phyloP scores from a whole-genome alignment of 2,329 filamentous ascomycete genomes.

The Trichophyton rubrum region DNA sequence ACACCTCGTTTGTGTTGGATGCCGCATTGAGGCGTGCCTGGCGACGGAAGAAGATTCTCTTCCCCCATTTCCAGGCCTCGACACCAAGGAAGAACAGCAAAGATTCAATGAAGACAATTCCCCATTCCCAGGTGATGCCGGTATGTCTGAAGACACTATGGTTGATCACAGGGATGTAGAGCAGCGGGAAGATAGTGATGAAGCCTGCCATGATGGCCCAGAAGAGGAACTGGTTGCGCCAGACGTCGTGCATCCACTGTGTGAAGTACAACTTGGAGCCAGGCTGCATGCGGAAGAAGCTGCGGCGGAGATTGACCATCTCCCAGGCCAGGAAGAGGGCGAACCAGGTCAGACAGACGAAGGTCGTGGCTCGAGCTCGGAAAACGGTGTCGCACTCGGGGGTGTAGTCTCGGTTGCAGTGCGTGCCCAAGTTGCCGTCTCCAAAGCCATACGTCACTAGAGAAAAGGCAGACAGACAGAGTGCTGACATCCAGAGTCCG shows the following conservation, averaged over 20 bases:
- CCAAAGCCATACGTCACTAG: conserved; percentile 53
- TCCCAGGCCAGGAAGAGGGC: conserved; percentile 69
- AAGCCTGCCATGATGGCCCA: conserved; percentile 49
- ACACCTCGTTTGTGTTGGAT: neutral
- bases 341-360: conserved; percentile 64
- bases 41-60: conserved; percentile 43
- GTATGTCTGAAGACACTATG: conserved; percentile 53
- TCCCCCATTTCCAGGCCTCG: conserved; percentile 56
- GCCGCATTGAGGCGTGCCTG: conserved; percentile 2
- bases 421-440: conserved; percentile 44
- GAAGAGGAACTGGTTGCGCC: conserved; percentile 62
- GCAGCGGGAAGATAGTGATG: conserved; percentile 45
- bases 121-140: conserved; percentile 58
- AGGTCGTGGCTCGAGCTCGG: conserved; percentile 59
- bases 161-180: conserved; percentile 59
- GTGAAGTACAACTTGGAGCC: conserved; percentile 48
- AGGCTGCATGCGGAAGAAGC: conserved; percentile 64
- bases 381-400: conserved; percentile 51
- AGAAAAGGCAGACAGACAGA: conserved; percentile 51
- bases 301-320: conserved; percentile 58
- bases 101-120: conserved; percentile 49
- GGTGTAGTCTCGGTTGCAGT: conserved; percentile 49
- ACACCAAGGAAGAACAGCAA: conserved; percentile 51
- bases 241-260: conserved; percentile 55
- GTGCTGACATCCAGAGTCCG: conserved; percentile 61